Evolutionary conservation across 345 rosid species (phyloP), one percentile per base, ranked within the genome.

Genomic region (Cardamine chenopodiifolia): DNA sequence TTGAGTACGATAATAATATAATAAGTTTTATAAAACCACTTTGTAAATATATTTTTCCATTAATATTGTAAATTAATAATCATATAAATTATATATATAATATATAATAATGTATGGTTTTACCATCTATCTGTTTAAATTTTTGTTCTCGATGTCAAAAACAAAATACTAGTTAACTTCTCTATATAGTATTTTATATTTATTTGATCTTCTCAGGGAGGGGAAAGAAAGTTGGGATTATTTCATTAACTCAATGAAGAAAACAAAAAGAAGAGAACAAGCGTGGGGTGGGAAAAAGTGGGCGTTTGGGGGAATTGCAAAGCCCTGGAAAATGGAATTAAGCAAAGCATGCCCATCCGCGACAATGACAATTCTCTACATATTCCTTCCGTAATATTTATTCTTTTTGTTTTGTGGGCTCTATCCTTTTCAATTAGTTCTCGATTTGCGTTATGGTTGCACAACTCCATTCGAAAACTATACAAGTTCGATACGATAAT

Each of bases 321-420:
- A 67, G 68, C 78, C 78, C 78, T 74, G 66, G 78, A 74, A 74
- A 66, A 74, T 74, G 78, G 72, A 74, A 58, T 48, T 58, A 37
- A 35, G 62, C 68, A 28, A 66, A 66, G 78, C 78, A 74, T 74
- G 78, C 78, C 66, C 54, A 48, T 66, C 52, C 26, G 2, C 7
- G 78, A 74, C 78, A 66, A 58, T 48, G 78, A 74, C 78, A 66
- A 35, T 45, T 74, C 78, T 49, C 34, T 58, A 3, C 6, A 57
- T 74, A 56, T 66, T 45, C 53, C 68, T 57, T 57, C 40, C 32
- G 18, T 32, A 47, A 32, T 23, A 4, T 8, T 31, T 25, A 47
- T 74, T 58, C 49, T 59, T 48, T 58, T 52, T 66, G 57, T 47
- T 35, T 59, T 49, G 29, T 45, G 20, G 58, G 20, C 58, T 57